Percentiles rank a stretch among this genome's conserved stretches.
Evolutionary conservation across 106 monocot species (phyloP).

Genomic region (Dactylorhiza incarnata): DNA sequence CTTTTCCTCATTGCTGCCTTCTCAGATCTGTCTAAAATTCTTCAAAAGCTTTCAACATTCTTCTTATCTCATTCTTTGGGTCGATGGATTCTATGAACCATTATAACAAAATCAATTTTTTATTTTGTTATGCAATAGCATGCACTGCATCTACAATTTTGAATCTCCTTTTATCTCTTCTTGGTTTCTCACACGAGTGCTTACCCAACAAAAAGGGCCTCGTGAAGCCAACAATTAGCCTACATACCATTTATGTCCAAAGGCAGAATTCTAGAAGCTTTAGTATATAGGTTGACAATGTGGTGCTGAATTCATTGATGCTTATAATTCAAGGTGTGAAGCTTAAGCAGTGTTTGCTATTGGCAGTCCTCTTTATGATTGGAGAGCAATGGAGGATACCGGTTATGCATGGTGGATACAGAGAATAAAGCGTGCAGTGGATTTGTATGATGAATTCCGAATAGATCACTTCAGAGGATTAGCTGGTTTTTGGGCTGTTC

Average conservation of each 20-base stretch:
- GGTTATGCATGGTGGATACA: conserved; percentile 94
- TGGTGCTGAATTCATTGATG: not conserved
- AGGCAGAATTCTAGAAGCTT: not conserved
- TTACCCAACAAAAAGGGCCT: not conserved
- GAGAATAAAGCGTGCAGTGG: conserved; percentile 84
- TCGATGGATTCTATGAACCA: too few species aligned
- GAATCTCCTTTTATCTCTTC: not conserved
- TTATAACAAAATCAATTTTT: too few species aligned
- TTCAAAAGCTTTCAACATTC: not conserved
- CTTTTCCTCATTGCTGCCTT: not conserved
- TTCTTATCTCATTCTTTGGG: not conserved
- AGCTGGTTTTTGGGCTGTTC: conserved; percentile 93
- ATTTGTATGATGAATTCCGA: conserved; percentile 91
- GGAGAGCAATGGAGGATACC: conserved; percentile 83
- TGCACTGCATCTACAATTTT: too few species aligned
- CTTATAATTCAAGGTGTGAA: not conserved
- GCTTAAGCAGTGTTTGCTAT: not conserved
- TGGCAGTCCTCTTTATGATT: conserved; percentile 89
- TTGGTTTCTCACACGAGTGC: not conserved
- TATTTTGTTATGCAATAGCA: too few species aligned
- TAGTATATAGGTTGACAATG: not conserved
- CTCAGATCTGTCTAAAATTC: not conserved
- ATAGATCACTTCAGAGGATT: conserved; percentile 97
- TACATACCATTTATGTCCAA: not conserved
- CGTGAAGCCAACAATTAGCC: not conserved